These are phyloP conservation scores for Brassica carinata DNA, from an alignment of 345 rosid species.

Conservation along the genomic window DNA sequence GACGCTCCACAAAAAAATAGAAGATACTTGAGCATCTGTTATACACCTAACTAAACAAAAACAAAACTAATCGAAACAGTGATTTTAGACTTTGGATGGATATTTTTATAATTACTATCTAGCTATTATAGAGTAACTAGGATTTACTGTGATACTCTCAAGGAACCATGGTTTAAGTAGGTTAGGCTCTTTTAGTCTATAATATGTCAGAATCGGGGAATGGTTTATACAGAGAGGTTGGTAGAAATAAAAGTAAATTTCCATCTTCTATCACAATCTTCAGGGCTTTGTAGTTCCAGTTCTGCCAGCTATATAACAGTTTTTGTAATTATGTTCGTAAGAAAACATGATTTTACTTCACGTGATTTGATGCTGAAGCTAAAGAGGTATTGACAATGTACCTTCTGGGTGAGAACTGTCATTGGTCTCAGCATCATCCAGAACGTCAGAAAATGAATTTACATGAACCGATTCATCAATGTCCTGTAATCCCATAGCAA, in stretches of 20 bases:
- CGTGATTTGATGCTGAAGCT: constrained; percentile 1
- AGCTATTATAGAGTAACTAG: neutral
- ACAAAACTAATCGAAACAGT: neutral
- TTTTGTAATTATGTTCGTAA: neutral
- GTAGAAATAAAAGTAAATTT: neutral
- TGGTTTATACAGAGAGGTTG: neutral
- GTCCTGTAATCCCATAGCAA: constrained; percentile 88
- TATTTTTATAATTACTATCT: neutral
- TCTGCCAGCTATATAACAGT: constrained; percentile 5
- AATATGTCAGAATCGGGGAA: neutral
- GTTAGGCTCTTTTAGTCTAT: constrained; percentile 18
- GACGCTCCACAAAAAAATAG: constrained; percentile 21
- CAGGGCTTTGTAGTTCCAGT: constrained; percentile 5
- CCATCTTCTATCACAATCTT: neutral
- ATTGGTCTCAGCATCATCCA: constrained; percentile 71
- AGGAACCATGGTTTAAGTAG: neutral
- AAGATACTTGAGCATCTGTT: constrained; percentile 11
- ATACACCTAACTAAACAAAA: constrained; percentile 17
- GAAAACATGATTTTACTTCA: neutral
- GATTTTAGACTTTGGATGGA: neutral
- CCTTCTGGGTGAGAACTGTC: constrained; percentile 89
- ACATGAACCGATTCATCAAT: constrained; percentile 85
- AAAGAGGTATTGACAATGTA: constrained; percentile 32
- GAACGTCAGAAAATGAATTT: constrained; percentile 58
- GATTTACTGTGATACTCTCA: constrained; percentile 13